These are phyloP conservation scores for Acer negundo DNA, from an alignment of 345 rosid genomes.

Conservation along the genomic window DNA sequence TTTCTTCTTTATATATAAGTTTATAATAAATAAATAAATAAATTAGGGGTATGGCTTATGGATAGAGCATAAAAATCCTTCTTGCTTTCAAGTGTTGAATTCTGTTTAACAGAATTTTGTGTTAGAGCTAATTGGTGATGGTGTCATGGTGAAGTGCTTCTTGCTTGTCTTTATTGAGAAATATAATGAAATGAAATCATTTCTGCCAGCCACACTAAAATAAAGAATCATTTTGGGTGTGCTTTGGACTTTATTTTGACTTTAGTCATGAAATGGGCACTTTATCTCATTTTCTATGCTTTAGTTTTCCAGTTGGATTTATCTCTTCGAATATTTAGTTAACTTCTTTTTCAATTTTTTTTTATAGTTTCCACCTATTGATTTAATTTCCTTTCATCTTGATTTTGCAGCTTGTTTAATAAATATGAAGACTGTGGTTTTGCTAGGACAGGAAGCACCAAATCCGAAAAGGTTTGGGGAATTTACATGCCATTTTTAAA, in stretches of 20 bases:
- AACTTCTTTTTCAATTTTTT: neutral
- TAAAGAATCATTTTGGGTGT: no score
- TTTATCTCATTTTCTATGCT: neutral
- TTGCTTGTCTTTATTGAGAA: neutral
- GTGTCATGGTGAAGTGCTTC: neutral
- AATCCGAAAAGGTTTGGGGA: slow-evolving; percentile 62
- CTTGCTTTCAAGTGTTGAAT: neutral
- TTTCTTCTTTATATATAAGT: no score
- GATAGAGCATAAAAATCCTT: neutral
- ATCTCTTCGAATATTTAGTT: neutral
- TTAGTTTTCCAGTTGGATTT: neutral
- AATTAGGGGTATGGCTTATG: neutral
- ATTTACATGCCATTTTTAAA: neutral
- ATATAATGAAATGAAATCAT: neutral
- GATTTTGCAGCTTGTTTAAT: slow-evolving; percentile 63
- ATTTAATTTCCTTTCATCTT: neutral
- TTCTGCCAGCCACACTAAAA: neutral
- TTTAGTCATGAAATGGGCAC: neutral
- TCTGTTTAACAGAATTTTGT: neutral
- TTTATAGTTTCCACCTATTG: neutral
- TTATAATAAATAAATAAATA: no score
- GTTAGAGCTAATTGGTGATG: neutral
- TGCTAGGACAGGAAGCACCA: slow-evolving; percentile 86
- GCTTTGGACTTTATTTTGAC: no score
- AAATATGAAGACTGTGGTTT: slow-evolving; percentile 78